phyloP scores from a whole-genome alignment of 805 yeast species.

The Starmerella scarabaei region DNA sequence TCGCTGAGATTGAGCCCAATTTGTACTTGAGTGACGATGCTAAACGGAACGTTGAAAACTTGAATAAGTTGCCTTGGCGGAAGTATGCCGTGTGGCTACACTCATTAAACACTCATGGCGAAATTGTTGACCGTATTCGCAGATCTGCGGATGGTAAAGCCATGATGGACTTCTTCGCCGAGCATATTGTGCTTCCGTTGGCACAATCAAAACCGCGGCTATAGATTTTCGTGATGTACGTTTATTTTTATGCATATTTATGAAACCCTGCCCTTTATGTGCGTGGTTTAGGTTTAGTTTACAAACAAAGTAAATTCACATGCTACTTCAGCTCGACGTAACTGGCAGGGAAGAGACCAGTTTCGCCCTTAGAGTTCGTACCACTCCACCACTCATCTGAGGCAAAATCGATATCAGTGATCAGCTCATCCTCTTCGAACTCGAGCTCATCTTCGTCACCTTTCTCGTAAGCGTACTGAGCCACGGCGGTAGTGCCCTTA shows the following conservation, averaged over 20 bases:
- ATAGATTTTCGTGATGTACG: too few relatives aligned
- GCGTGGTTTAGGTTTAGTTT: too few relatives aligned
- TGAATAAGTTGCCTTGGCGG: constrained; percentile 60
- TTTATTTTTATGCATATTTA: too few relatives aligned
- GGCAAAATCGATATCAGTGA: constrained; percentile 70
- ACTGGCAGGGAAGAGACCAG: constrained; percentile 83
- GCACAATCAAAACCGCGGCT: too few relatives aligned
- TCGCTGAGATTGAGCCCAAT: neutral
- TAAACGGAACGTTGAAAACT: constrained; percentile 25
- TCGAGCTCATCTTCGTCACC: constrained; percentile 84
- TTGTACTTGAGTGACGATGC: neutral
- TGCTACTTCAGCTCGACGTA: constrained; percentile 39
- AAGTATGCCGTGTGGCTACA: constrained; percentile 63
- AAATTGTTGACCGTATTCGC: constrained; percentile 54
- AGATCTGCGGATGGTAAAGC: constrained; percentile 23
- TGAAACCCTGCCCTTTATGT: too few relatives aligned
- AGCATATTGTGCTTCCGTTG: constrained; percentile 1
- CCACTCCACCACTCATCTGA: constrained; percentile 99
- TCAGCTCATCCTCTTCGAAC: constrained; percentile 71
- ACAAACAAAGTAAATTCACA: too few relatives aligned
- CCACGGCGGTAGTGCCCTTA: constrained; percentile 39
- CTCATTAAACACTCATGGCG: constrained; percentile 72
- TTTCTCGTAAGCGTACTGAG: constrained; percentile 73
- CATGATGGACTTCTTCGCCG: constrained; percentile 21
- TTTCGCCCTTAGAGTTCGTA: constrained; percentile 50